Conservation (phyloP, 352 stramenopile genomes). For the Blastocystis sp. region DNA sequence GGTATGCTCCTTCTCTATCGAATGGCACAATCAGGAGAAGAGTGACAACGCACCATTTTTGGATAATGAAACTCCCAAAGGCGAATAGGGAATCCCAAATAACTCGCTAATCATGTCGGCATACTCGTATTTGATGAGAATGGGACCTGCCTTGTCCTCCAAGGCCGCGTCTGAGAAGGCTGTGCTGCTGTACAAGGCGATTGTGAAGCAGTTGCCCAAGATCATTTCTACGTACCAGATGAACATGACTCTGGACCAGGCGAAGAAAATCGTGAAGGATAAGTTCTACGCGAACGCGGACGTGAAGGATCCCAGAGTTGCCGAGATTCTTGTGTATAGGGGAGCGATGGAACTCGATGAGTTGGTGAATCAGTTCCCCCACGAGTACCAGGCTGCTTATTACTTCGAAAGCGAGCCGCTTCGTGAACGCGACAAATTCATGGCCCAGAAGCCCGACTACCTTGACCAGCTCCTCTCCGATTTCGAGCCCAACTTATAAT, state of each 20-base stretch:
- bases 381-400: constrained; percentile 32
- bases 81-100: not conserved
- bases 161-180: constrained; percentile 48
- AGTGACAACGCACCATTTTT: not conserved
- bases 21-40: too few relatives aligned
- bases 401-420: constrained; percentile 35
- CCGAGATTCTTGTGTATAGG: constrained; percentile 68
- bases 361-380: constrained; percentile 49
- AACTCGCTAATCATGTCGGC: constrained; percentile 24
- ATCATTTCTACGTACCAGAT: constrained; percentile 66
- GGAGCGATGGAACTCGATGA: constrained; percentile 59
- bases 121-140: constrained; percentile 50
- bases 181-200: constrained; percentile 59
- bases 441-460: constrained; percentile 61
- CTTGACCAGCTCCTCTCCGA: constrained; percentile 61
- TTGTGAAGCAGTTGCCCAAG: constrained; percentile 52
- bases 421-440: constrained; percentile 59
- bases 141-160: constrained; percentile 61
- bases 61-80: not conserved
- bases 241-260: constrained; percentile 29
- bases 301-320: constrained; percentile 61
- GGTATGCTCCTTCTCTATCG: too few relatives aligned
- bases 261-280: constrained; percentile 33
- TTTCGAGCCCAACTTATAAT: constrained; percentile 62
- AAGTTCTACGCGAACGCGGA: constrained; percentile 61